Base-by-base conservation (phyloP, 202 grass and related monocot species). In the Zoysia matrella region DNA sequence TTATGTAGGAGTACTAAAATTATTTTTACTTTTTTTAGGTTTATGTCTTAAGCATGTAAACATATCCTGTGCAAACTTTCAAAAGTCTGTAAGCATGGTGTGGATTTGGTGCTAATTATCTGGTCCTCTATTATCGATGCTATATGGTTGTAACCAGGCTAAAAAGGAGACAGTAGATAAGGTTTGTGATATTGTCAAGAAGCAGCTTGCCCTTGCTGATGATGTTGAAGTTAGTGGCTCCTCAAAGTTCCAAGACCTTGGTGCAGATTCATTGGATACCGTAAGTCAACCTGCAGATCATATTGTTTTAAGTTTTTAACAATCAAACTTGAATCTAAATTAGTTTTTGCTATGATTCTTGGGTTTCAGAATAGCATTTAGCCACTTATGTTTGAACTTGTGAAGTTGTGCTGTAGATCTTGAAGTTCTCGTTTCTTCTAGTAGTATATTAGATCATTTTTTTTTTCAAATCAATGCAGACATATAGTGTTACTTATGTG, bases 181-280 rank as follows among this genome's bases (percentile, higher is more conserved):
- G 82, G 89, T 91, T 57, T 91, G 89, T 48, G 61, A 78, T 22
- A 88, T 91, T 69, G 89, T 91, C 30, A 91, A 88, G 82, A 79
- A 71, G 69, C 89, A 91, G 63, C 86, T 91, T 58, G 82, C 82
- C 0, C 82, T 91, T 78, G 7, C 71, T 48, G 85, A 79, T 7
- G 82, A 13, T 56, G 65, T 73, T 70, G 63, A 73, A 65, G 78
- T 91, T 52, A 12, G 4, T 75, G 89, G 85, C 9, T 13, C 78
- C 55, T 91, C 89, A 16, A 91, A 88, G 44, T 91, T 91, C 48
- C 72, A 79, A n/a, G 85, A 88, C 69, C 89, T 91, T 74, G 89
- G 89, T 53, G 89, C 89, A 52, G 89, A 91, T 88, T 91, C 89
- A 6, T 81, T 91, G 63, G 89, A 91, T 69, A 91, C 89, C 42